phyloP scores from a whole-genome alignment of 768 basidiomycete species.

The Phanerochaete carnosa region DNA sequence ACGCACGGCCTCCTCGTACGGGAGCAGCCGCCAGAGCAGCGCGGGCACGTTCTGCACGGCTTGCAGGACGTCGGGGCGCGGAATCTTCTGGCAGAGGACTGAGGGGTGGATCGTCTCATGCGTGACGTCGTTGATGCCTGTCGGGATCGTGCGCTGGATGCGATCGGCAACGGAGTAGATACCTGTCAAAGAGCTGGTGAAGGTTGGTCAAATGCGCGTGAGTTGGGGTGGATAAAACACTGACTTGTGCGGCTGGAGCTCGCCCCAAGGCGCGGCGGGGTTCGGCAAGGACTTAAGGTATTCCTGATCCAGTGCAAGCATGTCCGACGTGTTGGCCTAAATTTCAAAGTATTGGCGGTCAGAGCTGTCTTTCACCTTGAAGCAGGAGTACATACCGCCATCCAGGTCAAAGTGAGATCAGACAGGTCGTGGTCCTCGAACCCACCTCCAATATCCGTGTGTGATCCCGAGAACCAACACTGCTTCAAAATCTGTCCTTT shows the following conservation, averaged over 20 bases:
- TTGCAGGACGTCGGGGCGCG: constrained; percentile 32
- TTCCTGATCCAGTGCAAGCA: constrained; percentile 51
- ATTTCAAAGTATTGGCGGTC: neutral
- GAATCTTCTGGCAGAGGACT: constrained; percentile 42
- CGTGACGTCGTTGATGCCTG: constrained; percentile 39
- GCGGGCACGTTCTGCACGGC: constrained; percentile 39
- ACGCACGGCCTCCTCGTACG: constrained; percentile 52
- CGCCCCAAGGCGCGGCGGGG: constrained; percentile 59
- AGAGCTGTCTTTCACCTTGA: neutral
- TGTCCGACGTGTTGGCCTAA: constrained; percentile 54
- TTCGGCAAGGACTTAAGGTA: constrained; percentile 49
- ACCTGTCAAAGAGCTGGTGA: constrained; percentile 35
- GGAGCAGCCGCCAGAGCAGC: constrained; percentile 41
- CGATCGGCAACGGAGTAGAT: constrained; percentile 47
- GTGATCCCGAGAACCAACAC: constrained; percentile 71
- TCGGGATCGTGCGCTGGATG: constrained; percentile 48
- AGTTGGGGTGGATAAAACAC: constrained; percentile 19
- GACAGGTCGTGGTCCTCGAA: constrained; percentile 66
- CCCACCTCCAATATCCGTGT: constrained; percentile 58
- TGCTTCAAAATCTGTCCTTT: constrained; percentile 64
- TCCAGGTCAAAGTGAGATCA: constrained; percentile 62
- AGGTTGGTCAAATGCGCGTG: neutral
- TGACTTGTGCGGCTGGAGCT: constrained; percentile 61
- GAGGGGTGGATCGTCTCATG: constrained; percentile 63
- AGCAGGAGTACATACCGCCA: constrained; percentile 44